Base-by-base conservation (phyloP, 2,329 filamentous ascomycete genomes). In the Pyrenophora tritici-repentis region DNA sequence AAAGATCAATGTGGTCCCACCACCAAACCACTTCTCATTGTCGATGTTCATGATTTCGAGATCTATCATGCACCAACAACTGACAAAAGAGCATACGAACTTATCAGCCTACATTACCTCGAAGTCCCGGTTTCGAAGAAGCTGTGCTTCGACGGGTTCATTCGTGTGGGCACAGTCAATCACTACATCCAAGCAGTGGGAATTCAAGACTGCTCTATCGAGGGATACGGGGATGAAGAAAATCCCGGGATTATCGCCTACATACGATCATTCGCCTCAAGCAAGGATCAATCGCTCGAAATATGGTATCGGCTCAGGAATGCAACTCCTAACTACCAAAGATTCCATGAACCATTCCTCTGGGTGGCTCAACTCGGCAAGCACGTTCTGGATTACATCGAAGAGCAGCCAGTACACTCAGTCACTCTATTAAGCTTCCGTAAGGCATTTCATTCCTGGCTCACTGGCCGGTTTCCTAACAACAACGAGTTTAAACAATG, bases 361-460 rank as follows among this genome's bases (percentile, higher is more conserved):
- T 94, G 89, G 89, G 71, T 92, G 1, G 86, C 84, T 0, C 80
- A 87, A 44, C 75, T 94, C 0, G 79, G 82, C 0, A 93, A 92
- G 64, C 85, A 91, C 61, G 80, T 88, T 18, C 78, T 91, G 1
- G 87, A 91, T 55, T 94, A 82, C 58, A 75, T 88, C 40, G 59
- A 70, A 2, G 50, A 62, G 1, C 43, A 67, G 3, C 22, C 49
- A 0, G 10, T 29, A 9, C 46, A 56, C 1, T 59, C 67, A 7
- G 79, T 88, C 1, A 70, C 73, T 0, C 75, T 91, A 0, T 47
- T 73, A 3, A 73, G 84, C 43, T 92, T 94, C 56, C 74, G 77
- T 7, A 49, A 50, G 0, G 61, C 76, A 0, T 94, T 94, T 56
- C 68, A 73, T 26, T 44, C 53, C 0, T 91, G 87, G 86, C 63